phyloP scores from a whole-genome alignment of 176 grass and related monocot species.

The Paspalum notatum region DNA sequence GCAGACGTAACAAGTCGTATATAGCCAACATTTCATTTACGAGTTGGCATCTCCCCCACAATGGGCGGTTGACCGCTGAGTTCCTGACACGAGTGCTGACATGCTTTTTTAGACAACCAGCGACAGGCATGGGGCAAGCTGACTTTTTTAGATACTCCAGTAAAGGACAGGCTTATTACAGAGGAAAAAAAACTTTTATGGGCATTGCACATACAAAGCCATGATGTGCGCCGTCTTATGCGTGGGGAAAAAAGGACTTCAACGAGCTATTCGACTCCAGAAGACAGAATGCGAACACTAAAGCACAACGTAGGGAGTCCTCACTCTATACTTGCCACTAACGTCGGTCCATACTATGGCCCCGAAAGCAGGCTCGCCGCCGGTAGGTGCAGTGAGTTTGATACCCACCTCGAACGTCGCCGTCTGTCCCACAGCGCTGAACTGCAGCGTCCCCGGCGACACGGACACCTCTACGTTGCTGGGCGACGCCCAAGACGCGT shows the following conservation, averaged over 20 bases:
- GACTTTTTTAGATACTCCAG: too few relatives aligned
- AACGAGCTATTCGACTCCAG: too few relatives aligned
- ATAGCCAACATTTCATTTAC: too few relatives aligned
- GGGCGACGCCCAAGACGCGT: background rate
- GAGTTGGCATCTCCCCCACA: too few relatives aligned
- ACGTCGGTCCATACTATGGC: conserved; percentile 42
- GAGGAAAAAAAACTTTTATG: too few relatives aligned
- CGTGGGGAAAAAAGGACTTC: background rate
- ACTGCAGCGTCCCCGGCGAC: conserved; percentile 40
- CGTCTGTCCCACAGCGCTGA: conserved; percentile 39
- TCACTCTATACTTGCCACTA: conserved; percentile 39
- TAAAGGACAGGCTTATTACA: too few relatives aligned
- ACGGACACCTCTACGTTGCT: conserved; percentile 38
- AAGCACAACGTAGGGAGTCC: conserved; percentile 46
- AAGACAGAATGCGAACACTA: background rate
- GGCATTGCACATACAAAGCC: too few relatives aligned
- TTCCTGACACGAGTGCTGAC: too few relatives aligned
- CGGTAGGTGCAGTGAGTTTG: conserved; percentile 30
- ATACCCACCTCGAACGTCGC: conserved; percentile 38
- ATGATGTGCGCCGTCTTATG: background rate
- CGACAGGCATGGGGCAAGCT: too few relatives aligned
- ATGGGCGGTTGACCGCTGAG: too few relatives aligned
- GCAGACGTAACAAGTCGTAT: too few relatives aligned
- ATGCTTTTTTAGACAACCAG: too few relatives aligned
- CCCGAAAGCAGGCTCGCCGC: conserved; percentile 30